Evolutionary conservation across 805 yeast genomes (phyloP).

Genomic region (Wickerhamiella galacta): DNA sequence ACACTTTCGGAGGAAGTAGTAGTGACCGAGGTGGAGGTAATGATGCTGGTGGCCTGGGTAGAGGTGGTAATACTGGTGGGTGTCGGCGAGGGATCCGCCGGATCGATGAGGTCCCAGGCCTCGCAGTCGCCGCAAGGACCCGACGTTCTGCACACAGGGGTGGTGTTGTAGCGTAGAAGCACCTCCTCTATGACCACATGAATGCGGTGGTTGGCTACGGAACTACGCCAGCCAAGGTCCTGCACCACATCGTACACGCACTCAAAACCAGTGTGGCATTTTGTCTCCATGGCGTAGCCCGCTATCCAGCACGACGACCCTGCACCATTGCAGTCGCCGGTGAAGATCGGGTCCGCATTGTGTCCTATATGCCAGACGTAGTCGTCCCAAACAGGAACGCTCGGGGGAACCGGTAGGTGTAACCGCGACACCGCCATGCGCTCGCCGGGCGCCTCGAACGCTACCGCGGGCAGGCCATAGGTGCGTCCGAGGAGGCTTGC

Average conservation of each 20-base stretch:
- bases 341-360: constrained; percentile 89
- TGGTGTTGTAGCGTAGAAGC: constrained; percentile 50
- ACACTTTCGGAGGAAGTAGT: constrained; percentile 3
- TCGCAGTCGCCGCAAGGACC: constrained; percentile 83
- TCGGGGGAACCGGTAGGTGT: constrained; percentile 89
- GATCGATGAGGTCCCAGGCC: constrained; percentile 59
- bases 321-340: constrained; percentile 95
- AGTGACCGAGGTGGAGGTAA: constrained; percentile 2
- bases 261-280: constrained; percentile 77
- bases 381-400: constrained; percentile 58
- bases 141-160: constrained; percentile 54
- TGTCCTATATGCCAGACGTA: constrained; percentile 92
- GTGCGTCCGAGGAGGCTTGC: constrained; percentile 73
- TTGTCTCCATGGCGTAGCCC: constrained; percentile 94
- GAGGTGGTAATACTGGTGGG: constrained; percentile 12
- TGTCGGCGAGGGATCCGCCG: constrained; percentile 7
- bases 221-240: constrained; percentile 85
- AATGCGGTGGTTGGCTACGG: constrained; percentile 73
- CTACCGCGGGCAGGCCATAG: constrained; percentile 74
- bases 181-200: constrained; percentile 80
- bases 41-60: constrained; percentile 2
- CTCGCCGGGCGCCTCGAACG: constrained; percentile 92
- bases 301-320: constrained; percentile 75
- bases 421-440: constrained; percentile 63
- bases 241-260: constrained; percentile 81